Evolutionary conservation across 2,329 filamentous ascomycete genomes (phyloP), one percentile per base, ranked within the genome.

Genomic region (Tolypocladium pustulatum): DNA sequence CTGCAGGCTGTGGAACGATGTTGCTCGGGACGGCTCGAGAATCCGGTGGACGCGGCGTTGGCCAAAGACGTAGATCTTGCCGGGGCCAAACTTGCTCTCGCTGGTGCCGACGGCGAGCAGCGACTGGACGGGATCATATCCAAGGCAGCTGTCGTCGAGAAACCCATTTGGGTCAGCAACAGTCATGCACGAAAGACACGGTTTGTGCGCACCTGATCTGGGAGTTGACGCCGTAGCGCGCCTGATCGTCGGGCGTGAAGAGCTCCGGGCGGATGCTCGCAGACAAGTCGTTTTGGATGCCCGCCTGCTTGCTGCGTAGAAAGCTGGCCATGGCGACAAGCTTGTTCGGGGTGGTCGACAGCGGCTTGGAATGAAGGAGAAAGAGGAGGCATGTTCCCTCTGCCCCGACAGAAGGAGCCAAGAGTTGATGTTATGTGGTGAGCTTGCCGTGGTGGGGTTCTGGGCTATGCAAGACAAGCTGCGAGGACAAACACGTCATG

Each of bases 61-160:
- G 51, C 94, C 94, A 71, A 94, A 87, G 65, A 99, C 77, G 73
- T 96, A 96, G 70, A 99, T 89, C 70, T 92, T 87, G 30, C 93
- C 93, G 38, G 85, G 84, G 60, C 91, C 91, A 69, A 90, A 96
- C 67, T 89, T 86, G 64, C 88, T 91, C 73, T 95, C 89, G 70
- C 86, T 89, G 49, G 94, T 99, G 60, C 91, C 94, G 62, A 97
- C 84, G 49, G 94, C 94, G 56, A 99, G 81, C 59, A 99, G 85
- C 34, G 92, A 96, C 71, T 99, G 94, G 15, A 97, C 82, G 1
- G 94, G 92, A 65, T 97, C 92, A 76, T 96, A 97, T 61, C 91
- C 89, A 63, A 97, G 77, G 63, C 88, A 89, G 66, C 90, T 82
- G 30, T 72, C 75, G 65, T 51, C 55, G 57, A 64, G 51, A 63